phyloP scores from a whole-genome alignment of 352 stramenopile genomes.

The Pythium oligandrum region DNA sequence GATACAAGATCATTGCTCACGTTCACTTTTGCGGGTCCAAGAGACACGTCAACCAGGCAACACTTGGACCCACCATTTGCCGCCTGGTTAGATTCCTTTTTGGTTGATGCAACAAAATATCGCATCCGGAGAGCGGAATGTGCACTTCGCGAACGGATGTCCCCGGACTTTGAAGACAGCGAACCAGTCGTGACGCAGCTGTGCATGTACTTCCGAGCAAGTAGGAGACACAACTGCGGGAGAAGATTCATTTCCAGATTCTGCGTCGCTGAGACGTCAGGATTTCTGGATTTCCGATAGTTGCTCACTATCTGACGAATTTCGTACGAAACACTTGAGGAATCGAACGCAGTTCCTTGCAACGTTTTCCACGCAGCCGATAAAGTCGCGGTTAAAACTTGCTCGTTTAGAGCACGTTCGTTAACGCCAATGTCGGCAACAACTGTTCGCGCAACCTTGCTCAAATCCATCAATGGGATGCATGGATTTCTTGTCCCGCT shows the following conservation, averaged over 20 bases:
- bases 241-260: conserved; percentile 18
- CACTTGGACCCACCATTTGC: no score
- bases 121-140: conserved; percentile 64
- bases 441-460: conserved; percentile 2
- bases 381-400: conserved; percentile 2
- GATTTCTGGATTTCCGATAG: conserved; percentile 13
- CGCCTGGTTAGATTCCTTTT: no score
- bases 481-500: conserved; percentile 7
- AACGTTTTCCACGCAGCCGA: conserved; percentile 8
- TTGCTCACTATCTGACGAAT: conserved; percentile 4
- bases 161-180: background rate
- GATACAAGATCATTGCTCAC: background rate
- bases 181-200: conserved; percentile 3
- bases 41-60: background rate
- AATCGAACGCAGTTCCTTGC: conserved; percentile 5
- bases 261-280: conserved; percentile 9
- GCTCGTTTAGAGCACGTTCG: conserved; percentile 12
- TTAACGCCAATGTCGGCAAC: conserved; percentile 15
- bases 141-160: conserved; percentile 42
- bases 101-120: conserved; percentile 4
- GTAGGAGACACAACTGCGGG: conserved; percentile 6
- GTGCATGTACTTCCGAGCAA: conserved; percentile 9
- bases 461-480: conserved; percentile 7
- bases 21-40: background rate
- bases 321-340: conserved; percentile 6